phyloP scores from a whole-genome alignment of 2,329 filamentous ascomycete genomes.

The Pseudogymnoascus sp. region DNA sequence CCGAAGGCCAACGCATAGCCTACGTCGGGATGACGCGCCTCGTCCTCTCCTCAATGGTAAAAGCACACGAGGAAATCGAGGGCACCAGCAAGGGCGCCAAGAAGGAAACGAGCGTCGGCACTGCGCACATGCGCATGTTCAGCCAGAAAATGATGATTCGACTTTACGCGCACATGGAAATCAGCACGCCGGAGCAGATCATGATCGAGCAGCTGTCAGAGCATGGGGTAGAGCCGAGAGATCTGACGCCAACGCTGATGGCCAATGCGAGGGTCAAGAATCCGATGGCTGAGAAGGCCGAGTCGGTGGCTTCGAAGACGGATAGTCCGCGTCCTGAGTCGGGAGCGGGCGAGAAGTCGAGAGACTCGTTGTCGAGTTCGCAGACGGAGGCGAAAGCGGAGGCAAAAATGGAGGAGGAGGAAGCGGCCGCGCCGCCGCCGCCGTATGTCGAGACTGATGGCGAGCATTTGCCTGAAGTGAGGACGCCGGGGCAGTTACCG shows the following conservation, averaged over 20 bases:
- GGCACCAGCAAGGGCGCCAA: conserved; percentile 54
- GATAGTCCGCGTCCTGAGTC: conserved; percentile 27
- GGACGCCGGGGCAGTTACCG: conserved; percentile 74
- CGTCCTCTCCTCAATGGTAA: conserved; percentile 69
- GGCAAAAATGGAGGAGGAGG: conserved; percentile 38
- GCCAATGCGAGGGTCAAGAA: conserved; percentile 90
- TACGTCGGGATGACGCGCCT: conserved; percentile 88
- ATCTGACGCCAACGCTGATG: conserved; percentile 81
- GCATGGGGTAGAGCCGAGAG: conserved; percentile 78
- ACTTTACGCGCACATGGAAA: conserved; percentile 93
- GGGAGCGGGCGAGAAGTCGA: background rate
- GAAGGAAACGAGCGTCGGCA: conserved; percentile 61
- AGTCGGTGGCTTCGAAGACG: conserved; percentile 17
- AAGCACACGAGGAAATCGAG: conserved; percentile 56
- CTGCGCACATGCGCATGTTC: conserved; percentile 89
- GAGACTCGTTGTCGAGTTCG: conserved; percentile 9
- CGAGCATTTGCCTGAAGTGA: conserved; percentile 69
- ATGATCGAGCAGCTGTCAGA: conserved; percentile 98
- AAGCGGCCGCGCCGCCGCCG: conserved; percentile 44
- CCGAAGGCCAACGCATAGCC: conserved; percentile 89
- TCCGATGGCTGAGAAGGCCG: conserved; percentile 59
- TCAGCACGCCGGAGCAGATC: conserved; percentile 80
- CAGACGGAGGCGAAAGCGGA: conserved; percentile 36
- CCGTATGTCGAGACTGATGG: conserved; percentile 57
- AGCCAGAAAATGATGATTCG: conserved; percentile 97